These are phyloP conservation scores for Halophytophthora polymorphica DNA, from an alignment of 352 stramenopile genomes.

Conservation along the genomic window DNA sequence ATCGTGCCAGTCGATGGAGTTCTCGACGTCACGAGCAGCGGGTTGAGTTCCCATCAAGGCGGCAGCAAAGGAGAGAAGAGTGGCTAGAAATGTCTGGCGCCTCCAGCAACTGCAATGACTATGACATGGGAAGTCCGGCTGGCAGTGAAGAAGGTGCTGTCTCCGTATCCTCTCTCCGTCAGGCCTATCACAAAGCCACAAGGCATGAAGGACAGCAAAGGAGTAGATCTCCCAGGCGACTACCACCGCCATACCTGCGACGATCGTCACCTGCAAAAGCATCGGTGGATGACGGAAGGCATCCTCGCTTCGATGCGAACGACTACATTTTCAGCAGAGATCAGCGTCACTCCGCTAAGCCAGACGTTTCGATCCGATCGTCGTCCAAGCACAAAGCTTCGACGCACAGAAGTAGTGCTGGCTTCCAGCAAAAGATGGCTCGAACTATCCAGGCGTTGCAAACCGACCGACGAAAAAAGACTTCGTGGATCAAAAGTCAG, in stretches of 20 bases:
- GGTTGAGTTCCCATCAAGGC: neutral
- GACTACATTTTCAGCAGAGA: too few relatives aligned
- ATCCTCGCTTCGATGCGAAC: too few relatives aligned
- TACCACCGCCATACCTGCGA: too few relatives aligned
- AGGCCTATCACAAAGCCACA: neutral
- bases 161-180: too few relatives aligned
- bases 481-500: conserved; percentile 26
- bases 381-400: neutral
- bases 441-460: conserved; percentile 33
- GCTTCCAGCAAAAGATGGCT: conserved; percentile 13
- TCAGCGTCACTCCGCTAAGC: neutral
- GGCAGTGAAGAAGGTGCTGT: neutral
- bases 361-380: neutral
- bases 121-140: neutral
- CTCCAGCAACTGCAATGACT: neutral
- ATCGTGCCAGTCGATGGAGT: neutral
- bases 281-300: too few relatives aligned
- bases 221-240: neutral
- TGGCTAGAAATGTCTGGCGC: neutral
- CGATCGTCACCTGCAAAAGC: too few relatives aligned
- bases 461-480: conserved; percentile 31
- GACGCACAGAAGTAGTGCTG: neutral
- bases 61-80: neutral
- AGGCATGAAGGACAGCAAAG: neutral
- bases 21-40: neutral